phyloP scores from a whole-genome alignment of 345 rosid species.

The Hibiscus mutabilis region DNA sequence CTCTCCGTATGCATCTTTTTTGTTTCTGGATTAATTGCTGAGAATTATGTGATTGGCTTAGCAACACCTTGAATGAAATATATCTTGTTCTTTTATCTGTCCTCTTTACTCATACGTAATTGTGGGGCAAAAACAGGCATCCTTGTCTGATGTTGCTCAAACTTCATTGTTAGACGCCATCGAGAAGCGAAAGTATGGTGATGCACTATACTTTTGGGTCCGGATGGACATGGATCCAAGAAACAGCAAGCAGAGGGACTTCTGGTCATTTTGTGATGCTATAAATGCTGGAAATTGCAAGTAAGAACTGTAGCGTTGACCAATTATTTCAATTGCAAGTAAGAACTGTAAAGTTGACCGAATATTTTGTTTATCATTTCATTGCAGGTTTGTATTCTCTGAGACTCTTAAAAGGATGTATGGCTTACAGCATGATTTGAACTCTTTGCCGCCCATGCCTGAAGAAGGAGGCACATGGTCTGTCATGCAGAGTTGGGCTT shows the following conservation, averaged over 20 bases:
- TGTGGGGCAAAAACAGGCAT: constrained; percentile 47
- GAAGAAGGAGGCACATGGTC: constrained; percentile 90
- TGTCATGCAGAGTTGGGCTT: constrained; percentile 84
- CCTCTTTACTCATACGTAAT: constrained; percentile 16
- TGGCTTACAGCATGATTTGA: constrained; percentile 43
- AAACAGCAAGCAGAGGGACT: constrained; percentile 57
- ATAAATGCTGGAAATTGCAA: constrained; percentile 95
- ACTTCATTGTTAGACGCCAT: constrained; percentile 59
- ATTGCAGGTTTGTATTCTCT: constrained; percentile 64
- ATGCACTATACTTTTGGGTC: constrained; percentile 88
- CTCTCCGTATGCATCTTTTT: not conserved
- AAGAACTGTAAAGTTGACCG: constrained; percentile 20
- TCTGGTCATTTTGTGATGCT: constrained; percentile 97
- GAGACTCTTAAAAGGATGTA: constrained; percentile 80
- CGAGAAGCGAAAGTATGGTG: constrained; percentile 61
- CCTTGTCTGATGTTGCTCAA: constrained; percentile 74
- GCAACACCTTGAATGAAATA: not conserved
- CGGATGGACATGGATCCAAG: constrained; percentile 90
- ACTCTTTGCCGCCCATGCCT: constrained; percentile 80
- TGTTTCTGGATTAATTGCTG: not conserved
- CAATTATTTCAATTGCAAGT: constrained; percentile 60
- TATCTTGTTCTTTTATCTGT: not conserved
- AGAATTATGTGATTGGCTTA: not conserved
- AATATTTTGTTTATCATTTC: not conserved
- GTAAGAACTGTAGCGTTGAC: constrained; percentile 34